A percentile compares a stretch with the other conserved stretches of the same genome.
Conservation (phyloP, 768 basidiomycete species). For the Collybiopsis luxurians region DNA sequence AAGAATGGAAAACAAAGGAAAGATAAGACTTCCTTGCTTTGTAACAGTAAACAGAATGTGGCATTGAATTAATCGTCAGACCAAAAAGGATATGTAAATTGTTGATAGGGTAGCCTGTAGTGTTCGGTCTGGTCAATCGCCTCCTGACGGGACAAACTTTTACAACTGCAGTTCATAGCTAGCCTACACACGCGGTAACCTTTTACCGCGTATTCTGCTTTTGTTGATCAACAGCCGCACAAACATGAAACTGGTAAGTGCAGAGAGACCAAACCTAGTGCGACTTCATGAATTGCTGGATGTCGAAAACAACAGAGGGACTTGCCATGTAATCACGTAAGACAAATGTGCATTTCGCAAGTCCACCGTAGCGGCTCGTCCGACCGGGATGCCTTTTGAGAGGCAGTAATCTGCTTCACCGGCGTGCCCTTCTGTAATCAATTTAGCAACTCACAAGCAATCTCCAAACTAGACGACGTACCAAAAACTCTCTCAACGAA, state of each 20-base stretch:
- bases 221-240: conserved; percentile 60
- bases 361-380: conserved; percentile 79
- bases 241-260: conserved; percentile 83
- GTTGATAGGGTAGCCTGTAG: too few relatives aligned
- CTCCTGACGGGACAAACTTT: too few relatives aligned
- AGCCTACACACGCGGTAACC: conserved; percentile 50
- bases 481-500: conserved; percentile 91
- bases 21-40: too few relatives aligned
- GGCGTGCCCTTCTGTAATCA: conserved; percentile 71
- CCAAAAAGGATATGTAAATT: too few relatives aligned
- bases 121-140: too few relatives aligned
- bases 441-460: background rate
- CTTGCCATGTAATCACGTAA: conserved; percentile 93
- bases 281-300: background rate
- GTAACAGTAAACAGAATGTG: too few relatives aligned
- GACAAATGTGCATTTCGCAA: conserved; percentile 92
- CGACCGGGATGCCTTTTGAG: conserved; percentile 78
- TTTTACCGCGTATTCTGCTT: conserved; percentile 43
- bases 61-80: too few relatives aligned
- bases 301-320: conserved; percentile 1
- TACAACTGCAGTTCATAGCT: too few relatives aligned
- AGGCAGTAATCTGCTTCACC: conserved; percentile 64
- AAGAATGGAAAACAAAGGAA: too few relatives aligned
- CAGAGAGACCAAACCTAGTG: conserved; percentile 84
- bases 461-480: conserved; percentile 30